Evolutionary conservation across 352 stramenopile genomes (phyloP).

Genomic region (Globisporangium iwayamae): DNA sequence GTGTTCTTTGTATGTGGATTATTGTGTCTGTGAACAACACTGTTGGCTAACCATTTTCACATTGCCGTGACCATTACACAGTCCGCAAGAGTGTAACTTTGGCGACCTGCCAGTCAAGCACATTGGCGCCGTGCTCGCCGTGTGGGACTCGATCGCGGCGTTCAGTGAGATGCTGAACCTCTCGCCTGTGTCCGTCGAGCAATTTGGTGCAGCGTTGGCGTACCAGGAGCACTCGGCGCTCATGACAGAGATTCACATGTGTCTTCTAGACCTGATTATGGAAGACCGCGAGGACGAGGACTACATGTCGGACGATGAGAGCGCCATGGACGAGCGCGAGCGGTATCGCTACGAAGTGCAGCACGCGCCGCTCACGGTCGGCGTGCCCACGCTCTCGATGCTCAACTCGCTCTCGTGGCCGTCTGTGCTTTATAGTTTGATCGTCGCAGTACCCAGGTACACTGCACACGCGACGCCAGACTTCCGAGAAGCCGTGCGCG

Average conservation of each 20-base stretch:
- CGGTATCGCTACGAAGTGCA: conserved; percentile 81
- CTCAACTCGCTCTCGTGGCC: conserved; percentile 83
- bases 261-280: conserved; percentile 74
- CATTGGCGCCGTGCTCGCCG: conserved; percentile 53
- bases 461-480: conserved; percentile 32
- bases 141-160: conserved; percentile 81
- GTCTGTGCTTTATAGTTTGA: conserved; percentile 62
- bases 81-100: conserved; percentile 54
- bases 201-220: conserved; percentile 52
- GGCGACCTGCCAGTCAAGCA: conserved; percentile 37
- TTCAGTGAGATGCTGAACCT: conserved; percentile 67
- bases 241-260: conserved; percentile 82
- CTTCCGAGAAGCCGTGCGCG: conserved; percentile 46
- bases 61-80: conserved; percentile 12
- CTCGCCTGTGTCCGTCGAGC: conserved; percentile 54
- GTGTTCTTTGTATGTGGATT: neutral
- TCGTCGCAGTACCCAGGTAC: conserved; percentile 68
- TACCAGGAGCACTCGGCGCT: conserved; percentile 43
- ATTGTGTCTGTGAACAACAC: neutral
- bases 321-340: conserved; percentile 72
- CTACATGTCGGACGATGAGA: conserved; percentile 83
- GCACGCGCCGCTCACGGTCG: conserved; percentile 73
- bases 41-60: neutral
- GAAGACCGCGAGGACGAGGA: conserved; percentile 85
- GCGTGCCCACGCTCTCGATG: conserved; percentile 72